Conservation (phyloP, 345 rosid species). For the Brassica juncea region DNA sequence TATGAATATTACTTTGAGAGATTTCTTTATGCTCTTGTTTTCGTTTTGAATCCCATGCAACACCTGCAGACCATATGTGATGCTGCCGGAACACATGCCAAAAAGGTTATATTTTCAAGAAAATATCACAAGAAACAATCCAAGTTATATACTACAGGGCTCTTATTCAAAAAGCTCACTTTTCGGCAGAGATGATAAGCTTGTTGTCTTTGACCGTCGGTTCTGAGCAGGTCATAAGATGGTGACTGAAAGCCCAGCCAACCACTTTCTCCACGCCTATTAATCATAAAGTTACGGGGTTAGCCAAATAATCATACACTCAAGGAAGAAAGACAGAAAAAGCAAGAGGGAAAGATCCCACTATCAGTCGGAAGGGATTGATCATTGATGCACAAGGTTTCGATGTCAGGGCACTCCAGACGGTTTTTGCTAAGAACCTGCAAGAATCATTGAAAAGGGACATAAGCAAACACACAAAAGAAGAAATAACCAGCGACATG, state of each 20-base stretch:
- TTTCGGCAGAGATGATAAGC: constrained; percentile 68
- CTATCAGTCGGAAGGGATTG: constrained; percentile 75
- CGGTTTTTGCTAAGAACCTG: constrained; percentile 72
- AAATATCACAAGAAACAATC: constrained; percentile 14
- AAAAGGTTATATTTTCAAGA: constrained; percentile 5
- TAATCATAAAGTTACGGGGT: not conserved
- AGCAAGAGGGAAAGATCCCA: constrained; percentile 37
- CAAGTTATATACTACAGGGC: not conserved
- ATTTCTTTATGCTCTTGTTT: constrained; percentile 72
- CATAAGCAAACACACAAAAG: constrained; percentile 7
- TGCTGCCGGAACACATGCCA: constrained; percentile 49
- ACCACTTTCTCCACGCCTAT: constrained; percentile 89
- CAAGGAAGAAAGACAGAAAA: constrained; percentile 16
- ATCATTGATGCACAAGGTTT: constrained; percentile 71
- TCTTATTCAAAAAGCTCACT: constrained; percentile 45
- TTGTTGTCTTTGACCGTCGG: constrained; percentile 56
- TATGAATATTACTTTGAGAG: constrained; percentile 61
- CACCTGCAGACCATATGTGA: constrained; percentile 62
- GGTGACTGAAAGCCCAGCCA: constrained; percentile 88
- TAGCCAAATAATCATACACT: constrained; percentile 2
- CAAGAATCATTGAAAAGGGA: constrained; percentile 17
- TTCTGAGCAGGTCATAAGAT: constrained; percentile 70
- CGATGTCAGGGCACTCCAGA: constrained; percentile 77
- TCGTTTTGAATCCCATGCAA: constrained; percentile 67
- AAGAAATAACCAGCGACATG: constrained; percentile 7